Base-by-base conservation (phyloP, 2,329 filamentous ascomycete species). In the Colletotrichum noveboracense region DNA sequence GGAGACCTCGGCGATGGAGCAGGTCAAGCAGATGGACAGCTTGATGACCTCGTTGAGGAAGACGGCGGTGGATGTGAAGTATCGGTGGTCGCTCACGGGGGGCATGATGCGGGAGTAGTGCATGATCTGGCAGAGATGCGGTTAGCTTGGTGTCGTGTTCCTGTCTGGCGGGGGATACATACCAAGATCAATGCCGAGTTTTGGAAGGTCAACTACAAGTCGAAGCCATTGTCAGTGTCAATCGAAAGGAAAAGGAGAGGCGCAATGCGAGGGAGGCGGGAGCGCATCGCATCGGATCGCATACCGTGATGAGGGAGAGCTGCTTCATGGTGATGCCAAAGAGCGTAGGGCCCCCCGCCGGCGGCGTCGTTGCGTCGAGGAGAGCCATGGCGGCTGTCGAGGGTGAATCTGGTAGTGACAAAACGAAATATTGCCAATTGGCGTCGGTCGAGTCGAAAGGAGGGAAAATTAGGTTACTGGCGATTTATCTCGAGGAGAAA, bases 81-180 rank as follows among this genome's bases (percentile, higher is more conserved):
- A 98, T 83, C 96, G 93, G 82, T 96, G 95, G 79, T 95, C 95
- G 82, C 93, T 93, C 12, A 91, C 89, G 12, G 93, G 90, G n/a
- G 96, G 94, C 96, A 98, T 98, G 76, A 97, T 93, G 78, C 96
- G 92, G 34, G 96, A 98, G 85, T 98, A 98, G 87, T 98, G 96
- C 90, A 98, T 94, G 71, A 98, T 90, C 95, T 96, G 81, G 32
- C 64, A 61, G 30, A 62, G 52, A 66, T 32, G 26, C 70, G 14
- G 66, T 78, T 70, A 76, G 77, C 24, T 18, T 36, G 28, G 38
- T 48, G 18, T 48, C 38, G 1, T 61, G 55, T 21, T 21, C 13
- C 64, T 24, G 32, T 48, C 36, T 61, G 48, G 32, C 7, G 58
- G 67, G 60, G 28, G 38, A 48, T 34, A 75, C 85, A 79, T 87